Conservation (phyloP, 306 rosid genomes). For the Pueraria montana region DNA sequence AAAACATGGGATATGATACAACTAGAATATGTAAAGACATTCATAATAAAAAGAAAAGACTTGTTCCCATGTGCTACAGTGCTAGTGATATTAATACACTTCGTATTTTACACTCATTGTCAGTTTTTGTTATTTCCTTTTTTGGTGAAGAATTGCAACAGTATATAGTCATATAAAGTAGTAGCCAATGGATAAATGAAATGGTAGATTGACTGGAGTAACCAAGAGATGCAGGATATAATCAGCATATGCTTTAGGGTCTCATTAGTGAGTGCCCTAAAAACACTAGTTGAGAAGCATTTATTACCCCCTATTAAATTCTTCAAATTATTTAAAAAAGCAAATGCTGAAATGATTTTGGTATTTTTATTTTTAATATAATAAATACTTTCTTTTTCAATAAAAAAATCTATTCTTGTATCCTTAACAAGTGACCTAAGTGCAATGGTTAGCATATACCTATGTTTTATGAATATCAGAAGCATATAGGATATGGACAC, state of each 20-base stretch:
- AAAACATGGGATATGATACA: neutral
- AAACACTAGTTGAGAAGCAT: neutral
- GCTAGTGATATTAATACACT: conserved; percentile 12
- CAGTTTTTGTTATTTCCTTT: conserved; percentile 7
- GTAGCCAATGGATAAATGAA: conserved; percentile 13
- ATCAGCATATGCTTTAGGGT: neutral
- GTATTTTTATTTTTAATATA: neutral
- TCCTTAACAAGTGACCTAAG: neutral
- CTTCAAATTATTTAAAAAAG: neutral
- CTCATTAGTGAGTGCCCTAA: neutral
- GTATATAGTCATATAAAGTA: conserved; percentile 13
- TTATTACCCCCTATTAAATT: neutral
- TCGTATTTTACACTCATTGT: conserved; percentile 9
- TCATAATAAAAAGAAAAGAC: conserved; percentile 15
- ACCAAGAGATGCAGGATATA: conserved; percentile 20
- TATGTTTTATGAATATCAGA: neutral
- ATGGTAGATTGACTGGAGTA: neutral
- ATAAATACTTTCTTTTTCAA: neutral
- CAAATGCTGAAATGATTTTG: neutral
- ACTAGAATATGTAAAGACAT: conserved; percentile 21
- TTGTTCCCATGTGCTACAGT: conserved; percentile 7
- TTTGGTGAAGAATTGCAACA: conserved; percentile 17
- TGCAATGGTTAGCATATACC: neutral
- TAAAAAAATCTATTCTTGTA: neutral
- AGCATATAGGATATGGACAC: conserved; percentile 19